Conservation (phyloP, 2,329 filamentous ascomycete species). For the Chalara sp. region DNA sequence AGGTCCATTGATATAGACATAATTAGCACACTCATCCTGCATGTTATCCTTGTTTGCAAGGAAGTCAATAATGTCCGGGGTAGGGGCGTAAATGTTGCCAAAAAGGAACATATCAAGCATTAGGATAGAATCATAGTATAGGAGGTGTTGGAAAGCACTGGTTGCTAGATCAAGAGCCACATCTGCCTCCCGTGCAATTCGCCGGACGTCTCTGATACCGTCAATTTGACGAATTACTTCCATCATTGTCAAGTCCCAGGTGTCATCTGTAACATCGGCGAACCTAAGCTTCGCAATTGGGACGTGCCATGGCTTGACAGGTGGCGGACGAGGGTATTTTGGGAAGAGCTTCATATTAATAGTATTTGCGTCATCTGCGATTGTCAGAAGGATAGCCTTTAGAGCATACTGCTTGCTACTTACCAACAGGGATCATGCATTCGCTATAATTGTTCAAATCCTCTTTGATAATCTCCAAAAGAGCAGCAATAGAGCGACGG, state of each 20-base stretch:
- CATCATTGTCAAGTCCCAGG: constrained; percentile 70
- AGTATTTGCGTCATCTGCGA: constrained; percentile 78
- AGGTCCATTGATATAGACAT: constrained; percentile 46
- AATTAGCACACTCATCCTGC: constrained; percentile 81
- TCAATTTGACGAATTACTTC: constrained; percentile 83
- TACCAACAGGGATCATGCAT: constrained; percentile 95
- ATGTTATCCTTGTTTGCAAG: constrained; percentile 65
- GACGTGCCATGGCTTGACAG: constrained; percentile 83
- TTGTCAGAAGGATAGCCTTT: constrained; percentile 4
- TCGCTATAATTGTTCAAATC: constrained; percentile 96
- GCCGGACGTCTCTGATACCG: constrained; percentile 81
- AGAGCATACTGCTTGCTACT: constrained; percentile 23
- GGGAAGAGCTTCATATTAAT: constrained; percentile 96
- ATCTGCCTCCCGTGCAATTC: constrained; percentile 78
- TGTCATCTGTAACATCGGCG: constrained; percentile 54
- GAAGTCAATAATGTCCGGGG: constrained; percentile 71
- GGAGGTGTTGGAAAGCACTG: constrained; percentile 77
- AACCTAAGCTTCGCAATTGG: constrained; percentile 69
- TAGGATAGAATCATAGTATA: constrained; percentile 88
- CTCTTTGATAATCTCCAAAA: constrained; percentile 75
- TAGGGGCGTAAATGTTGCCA: constrained; percentile 80
- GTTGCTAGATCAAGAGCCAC: constrained; percentile 82
- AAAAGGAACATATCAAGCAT: constrained; percentile 96
- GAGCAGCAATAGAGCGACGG: constrained; percentile 69
- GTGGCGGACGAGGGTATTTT: constrained; percentile 67